phyloP scores from a whole-genome alignment of 2,329 filamentous ascomycete species.

The Phyllosticta ampelicida region DNA sequence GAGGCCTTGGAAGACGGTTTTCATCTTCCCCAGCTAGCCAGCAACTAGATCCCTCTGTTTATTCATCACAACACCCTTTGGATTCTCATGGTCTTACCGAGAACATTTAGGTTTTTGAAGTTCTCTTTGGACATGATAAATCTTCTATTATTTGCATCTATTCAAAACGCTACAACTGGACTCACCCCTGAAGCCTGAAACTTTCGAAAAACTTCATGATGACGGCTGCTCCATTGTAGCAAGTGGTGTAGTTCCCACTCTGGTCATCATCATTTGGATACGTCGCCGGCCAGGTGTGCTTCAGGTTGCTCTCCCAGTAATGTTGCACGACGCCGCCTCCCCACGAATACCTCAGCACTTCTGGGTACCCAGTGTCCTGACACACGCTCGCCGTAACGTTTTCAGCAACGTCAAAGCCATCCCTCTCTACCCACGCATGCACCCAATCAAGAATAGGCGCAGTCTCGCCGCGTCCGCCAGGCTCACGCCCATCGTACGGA shows the following conservation, averaged over 20 bases:
- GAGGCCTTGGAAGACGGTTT: too few species aligned
- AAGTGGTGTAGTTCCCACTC: slow-evolving; percentile 17
- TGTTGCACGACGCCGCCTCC: slow-evolving; percentile 25
- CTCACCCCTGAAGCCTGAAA: background rate
- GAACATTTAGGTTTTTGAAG: too few species aligned
- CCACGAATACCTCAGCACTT: slow-evolving; percentile 18
- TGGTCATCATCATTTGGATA: slow-evolving; percentile 18
- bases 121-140: background rate
- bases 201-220: slow-evolving; percentile 22
- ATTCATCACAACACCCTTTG: too few species aligned
- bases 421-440: slow-evolving; percentile 28
- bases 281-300: slow-evolving; percentile 32
- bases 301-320: slow-evolving; percentile 28
- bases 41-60: too few species aligned
- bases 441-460: slow-evolving; percentile 21
- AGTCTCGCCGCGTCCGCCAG: slow-evolving; percentile 15
- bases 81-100: too few species aligned
- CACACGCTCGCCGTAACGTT: slow-evolving; percentile 23
- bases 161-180: background rate
- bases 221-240: slow-evolving; percentile 21
- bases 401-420: slow-evolving; percentile 19
- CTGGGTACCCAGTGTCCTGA: slow-evolving; percentile 18
- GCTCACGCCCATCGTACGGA: slow-evolving; percentile 29
- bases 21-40: too few species aligned
- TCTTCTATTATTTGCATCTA: background rate